These are phyloP conservation scores for Phylloporus scabripes DNA, from an alignment of 768 basidiomycete species.

Conservation along the genomic window DNA sequence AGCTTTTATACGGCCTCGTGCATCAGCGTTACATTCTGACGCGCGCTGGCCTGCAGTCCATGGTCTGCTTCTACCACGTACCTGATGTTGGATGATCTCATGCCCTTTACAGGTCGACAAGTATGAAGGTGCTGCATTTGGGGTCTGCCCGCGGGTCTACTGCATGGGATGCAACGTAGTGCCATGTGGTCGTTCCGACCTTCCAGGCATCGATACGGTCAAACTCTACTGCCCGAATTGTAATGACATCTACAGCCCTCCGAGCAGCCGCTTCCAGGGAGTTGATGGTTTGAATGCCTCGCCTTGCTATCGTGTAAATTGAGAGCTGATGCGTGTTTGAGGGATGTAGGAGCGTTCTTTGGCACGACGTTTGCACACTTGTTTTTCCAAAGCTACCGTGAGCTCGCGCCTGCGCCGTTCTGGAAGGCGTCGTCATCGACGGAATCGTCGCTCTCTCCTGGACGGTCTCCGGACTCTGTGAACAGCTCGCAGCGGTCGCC, in stretches of 20 bases:
- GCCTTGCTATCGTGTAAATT: constrained; percentile 5
- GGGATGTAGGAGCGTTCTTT: constrained; percentile 85
- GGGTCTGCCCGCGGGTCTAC: constrained; percentile 92
- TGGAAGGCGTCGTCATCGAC: constrained; percentile 66
- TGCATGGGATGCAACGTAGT: constrained; percentile 86
- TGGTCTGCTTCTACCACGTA: constrained; percentile 50
- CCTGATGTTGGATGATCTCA: constrained; percentile 17
- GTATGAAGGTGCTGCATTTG: constrained; percentile 88
- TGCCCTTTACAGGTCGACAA: constrained; percentile 70
- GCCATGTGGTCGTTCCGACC: constrained; percentile 91
- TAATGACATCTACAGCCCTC: constrained; percentile 93
- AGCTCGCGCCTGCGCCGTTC: constrained; percentile 91
- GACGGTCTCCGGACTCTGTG: constrained; percentile 48
- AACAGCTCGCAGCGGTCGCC: constrained; percentile 46
- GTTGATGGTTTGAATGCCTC: constrained; percentile 68
- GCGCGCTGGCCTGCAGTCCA: constrained; percentile 86
- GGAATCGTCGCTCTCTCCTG: constrained; percentile 47
- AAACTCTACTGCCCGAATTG: constrained; percentile 98
- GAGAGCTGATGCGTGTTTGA: constrained; percentile 15
- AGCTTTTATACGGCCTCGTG: constrained; percentile 94
- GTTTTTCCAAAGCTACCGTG: constrained; percentile 97
- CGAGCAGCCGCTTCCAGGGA: constrained; percentile 90
- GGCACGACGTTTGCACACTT: constrained; percentile 98
- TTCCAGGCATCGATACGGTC: constrained; percentile 95
- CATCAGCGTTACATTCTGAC: constrained; percentile 98